Evolutionary conservation across 2,329 filamentous ascomycete species (phyloP), one percentile per base, ranked within the genome.

Genomic region (Pseudonectria buxi): DNA sequence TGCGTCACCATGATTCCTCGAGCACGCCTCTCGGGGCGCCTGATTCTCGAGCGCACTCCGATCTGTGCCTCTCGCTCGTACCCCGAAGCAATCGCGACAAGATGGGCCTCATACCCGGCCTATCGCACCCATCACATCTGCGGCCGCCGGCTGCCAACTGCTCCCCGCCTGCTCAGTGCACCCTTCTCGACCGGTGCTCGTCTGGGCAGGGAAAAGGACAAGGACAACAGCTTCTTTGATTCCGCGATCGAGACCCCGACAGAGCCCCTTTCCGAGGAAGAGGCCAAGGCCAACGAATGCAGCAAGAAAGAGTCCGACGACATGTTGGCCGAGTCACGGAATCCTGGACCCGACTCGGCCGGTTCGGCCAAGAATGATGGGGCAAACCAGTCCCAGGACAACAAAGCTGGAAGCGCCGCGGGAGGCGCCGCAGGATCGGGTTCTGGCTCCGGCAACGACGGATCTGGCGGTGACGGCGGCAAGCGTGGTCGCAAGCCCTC

Each of bases 401-500:
- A 68, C 33, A 78, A 76, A 50, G 68, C 67, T 7, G 61, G 57
- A 12, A 76, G 76, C 50, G 69, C 78, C 31, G 74, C 79, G 31
- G 74, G 74, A 28, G 71, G 72, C 28, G 58, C 64, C 14, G 37
- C 46, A 13, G 64, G 67, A 46, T 69, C 59, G 40, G 68, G 72
- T 7, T 67, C 69, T 14, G 54, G 47, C 3, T 54, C 60, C 28
- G 65, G 71, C 12, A 71, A 71, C 36, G 78, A 83, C 46, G 73
- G 75, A 9, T 63, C 69, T 3, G 69, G 57, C 6, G 57, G 75
- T 26, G 78, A 81, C 49, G 74, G 81, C 15, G 78, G 83, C 32
- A 83, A 78, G 62, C 84, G 79, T 54, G 81, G 86, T 36, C 75
- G 78, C 47, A 89, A 84, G 56, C 72, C 79, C 24, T 54, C 60